A percentile compares a stretch with the other conserved stretches of the same genome.
phyloP scores from a whole-genome alignment of 805 yeast species.

The Teunomyces gatunensis region DNA sequence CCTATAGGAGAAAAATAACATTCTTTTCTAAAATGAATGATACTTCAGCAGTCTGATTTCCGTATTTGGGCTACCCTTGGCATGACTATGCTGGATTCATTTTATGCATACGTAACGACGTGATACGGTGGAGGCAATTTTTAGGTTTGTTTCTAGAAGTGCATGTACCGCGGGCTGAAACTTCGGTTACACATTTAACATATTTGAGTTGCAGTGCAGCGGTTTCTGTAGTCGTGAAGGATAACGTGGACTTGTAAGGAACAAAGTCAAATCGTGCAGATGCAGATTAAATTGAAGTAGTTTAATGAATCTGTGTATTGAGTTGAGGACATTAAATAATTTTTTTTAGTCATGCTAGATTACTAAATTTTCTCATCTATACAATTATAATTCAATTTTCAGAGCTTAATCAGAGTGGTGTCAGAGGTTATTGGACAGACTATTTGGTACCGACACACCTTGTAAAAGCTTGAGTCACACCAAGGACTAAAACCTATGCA shows the following conservation, averaged over 20 bases:
- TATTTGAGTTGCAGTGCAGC: background rate
- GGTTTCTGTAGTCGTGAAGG: background rate
- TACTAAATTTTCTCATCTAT: constrained; percentile 3
- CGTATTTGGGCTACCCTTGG: background rate
- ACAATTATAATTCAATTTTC: constrained; percentile 3
- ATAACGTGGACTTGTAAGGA: background rate
- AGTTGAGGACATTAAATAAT: constrained; percentile 2
- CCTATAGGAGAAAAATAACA: background rate
- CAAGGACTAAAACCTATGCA: background rate
- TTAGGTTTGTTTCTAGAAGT: background rate
- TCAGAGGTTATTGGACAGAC: background rate
- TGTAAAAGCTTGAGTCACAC: background rate
- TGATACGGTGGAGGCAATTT: background rate
- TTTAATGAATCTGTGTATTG: background rate
- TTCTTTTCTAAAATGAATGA: background rate
- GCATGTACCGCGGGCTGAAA: background rate
- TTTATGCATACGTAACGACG: background rate
- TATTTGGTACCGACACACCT: background rate
- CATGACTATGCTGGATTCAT: background rate
- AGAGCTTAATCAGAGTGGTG: constrained; percentile 2
- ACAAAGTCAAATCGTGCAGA: constrained; percentile 1
- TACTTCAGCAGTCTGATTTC: background rate
- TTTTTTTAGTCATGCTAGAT: constrained; percentile 3
- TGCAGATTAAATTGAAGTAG: background rate
- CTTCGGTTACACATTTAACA: background rate